phyloP scores from a whole-genome alignment of 192 early-diverging fungal species.

The Rhizoclosmatium globosum region DNA sequence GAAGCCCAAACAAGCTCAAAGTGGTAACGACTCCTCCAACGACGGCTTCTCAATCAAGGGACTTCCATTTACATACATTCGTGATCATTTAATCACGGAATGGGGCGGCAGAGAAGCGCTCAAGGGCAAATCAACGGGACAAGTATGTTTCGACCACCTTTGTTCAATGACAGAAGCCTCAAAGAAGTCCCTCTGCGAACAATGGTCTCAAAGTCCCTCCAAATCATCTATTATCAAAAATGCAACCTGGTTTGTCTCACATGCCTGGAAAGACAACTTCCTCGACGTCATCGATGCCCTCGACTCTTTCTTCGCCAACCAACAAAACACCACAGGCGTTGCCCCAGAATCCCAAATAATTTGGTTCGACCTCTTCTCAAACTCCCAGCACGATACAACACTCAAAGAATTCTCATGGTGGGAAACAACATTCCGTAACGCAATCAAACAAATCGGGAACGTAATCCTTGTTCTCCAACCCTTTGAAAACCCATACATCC shows the following conservation, averaged over 20 bases:
- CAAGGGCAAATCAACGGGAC: constrained; percentile 20
- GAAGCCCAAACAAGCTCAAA: too few species aligned
- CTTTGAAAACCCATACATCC: constrained; percentile 33
- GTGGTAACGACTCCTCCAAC: too few species aligned
- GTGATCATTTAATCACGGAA: constrained; percentile 17
- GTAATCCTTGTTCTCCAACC: constrained; percentile 38
- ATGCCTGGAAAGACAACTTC: constrained; percentile 44
- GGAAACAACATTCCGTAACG: constrained; percentile 38
- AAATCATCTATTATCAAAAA: not conserved
- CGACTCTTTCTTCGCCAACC: constrained; percentile 25
- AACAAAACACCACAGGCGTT: not conserved
- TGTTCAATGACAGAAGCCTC: constrained; percentile 22
- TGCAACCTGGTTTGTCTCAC: constrained; percentile 43
- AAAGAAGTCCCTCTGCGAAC: constrained; percentile 11
- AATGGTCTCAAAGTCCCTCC: not conserved
- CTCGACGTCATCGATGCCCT: constrained; percentile 36
- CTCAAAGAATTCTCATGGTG: constrained; percentile 34
- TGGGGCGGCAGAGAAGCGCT: constrained; percentile 26
- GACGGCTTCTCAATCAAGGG: too few species aligned
- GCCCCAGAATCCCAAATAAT: constrained; percentile 14
- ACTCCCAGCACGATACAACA: too few species aligned
- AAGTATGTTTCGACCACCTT: constrained; percentile 27
- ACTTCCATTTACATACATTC: constrained; percentile 19
- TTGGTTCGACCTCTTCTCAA: constrained; percentile 46
- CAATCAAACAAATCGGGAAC: constrained; percentile 38